Conservation (phyloP, 2,329 filamentous ascomycete species). For the Claviceps sp. region DNA sequence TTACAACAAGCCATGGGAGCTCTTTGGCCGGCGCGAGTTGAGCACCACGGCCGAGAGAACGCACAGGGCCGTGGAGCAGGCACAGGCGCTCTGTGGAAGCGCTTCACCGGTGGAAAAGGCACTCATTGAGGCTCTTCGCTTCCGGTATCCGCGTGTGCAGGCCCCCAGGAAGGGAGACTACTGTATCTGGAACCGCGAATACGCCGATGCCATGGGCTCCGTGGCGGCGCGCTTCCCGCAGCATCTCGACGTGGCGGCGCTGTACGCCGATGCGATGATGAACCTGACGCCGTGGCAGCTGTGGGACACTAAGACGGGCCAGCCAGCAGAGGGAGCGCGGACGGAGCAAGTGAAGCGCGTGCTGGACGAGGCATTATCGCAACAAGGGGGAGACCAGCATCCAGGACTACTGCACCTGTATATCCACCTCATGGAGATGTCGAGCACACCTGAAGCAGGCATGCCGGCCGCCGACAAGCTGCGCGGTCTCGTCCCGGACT, state of each 20-base stretch:
- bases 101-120: conserved; percentile 37
- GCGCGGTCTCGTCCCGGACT: conserved; percentile 52
- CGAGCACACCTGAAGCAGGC: conserved; percentile 47
- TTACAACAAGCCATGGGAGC: conserved; percentile 63
- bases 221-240: conserved; percentile 24
- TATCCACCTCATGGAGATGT: conserved; percentile 72
- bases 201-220: conserved; percentile 25
- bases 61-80: conserved; percentile 17
- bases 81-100: conserved; percentile 9
- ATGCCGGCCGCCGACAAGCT: conserved; percentile 47
- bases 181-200: conserved; percentile 23
- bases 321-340: conserved; percentile 17
- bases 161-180: conserved; percentile 32
- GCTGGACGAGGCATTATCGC: conserved; percentile 34
- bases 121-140: conserved; percentile 47
- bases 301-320: conserved; percentile 26
- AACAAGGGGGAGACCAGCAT: conserved; percentile 31
- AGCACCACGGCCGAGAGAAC: conserved; percentile 28
- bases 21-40: conserved; percentile 51
- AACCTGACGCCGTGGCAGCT: conserved; percentile 34
- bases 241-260: conserved; percentile 24
- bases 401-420: conserved; percentile 63
- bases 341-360: conserved; percentile 20
- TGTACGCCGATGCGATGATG: conserved; percentile 32
- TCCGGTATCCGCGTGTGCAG: conserved; percentile 42